A percentile compares a stretch with the other conserved stretches of the same genome.
phyloP scores from a whole-genome alignment of 495 filamentous ascomycete species.

The Aspergillus sclerotiicarbonarius region DNA sequence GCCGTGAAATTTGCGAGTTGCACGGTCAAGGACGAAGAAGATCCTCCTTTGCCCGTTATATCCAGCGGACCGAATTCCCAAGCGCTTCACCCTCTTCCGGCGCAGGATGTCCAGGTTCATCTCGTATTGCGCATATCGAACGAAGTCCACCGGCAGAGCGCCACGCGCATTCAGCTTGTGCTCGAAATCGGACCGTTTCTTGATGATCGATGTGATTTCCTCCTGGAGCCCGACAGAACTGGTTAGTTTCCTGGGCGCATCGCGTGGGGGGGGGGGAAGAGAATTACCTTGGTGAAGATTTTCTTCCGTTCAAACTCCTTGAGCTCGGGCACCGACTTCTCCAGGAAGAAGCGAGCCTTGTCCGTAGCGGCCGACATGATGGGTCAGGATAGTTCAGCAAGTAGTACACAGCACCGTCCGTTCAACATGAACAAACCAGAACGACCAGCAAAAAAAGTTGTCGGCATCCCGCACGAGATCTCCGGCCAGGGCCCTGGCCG shows the following conservation, averaged over 20 bases:
- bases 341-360: constrained; percentile 91
- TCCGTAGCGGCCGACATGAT: constrained; percentile 81
- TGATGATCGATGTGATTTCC: constrained; percentile 82
- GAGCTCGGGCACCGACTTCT: constrained; percentile 86
- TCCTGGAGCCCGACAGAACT: constrained; percentile 47
- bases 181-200: constrained; percentile 90
- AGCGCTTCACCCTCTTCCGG: constrained; percentile 73
- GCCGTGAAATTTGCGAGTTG: constrained; percentile 80
- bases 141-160: constrained; percentile 70
- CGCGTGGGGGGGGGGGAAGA: not conserved
- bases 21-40: constrained; percentile 85
- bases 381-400: constrained; percentile 1
- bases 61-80: constrained; percentile 63
- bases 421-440: no score
- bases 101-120: constrained; percentile 83
- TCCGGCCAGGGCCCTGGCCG: constrained; percentile 15
- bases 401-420: no score
- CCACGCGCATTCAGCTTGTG: constrained; percentile 83
- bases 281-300: constrained; percentile 71
- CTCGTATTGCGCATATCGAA: constrained; percentile 86
- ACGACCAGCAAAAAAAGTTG: constrained; percentile 40
- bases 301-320: constrained; percentile 84
- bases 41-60: constrained; percentile 76
- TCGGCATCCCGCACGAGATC: constrained; percentile 37
- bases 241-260: constrained; percentile 12